Base-by-base conservation (phyloP, 495 filamentous ascomycete species). In the Penicillium lagena region DNA sequence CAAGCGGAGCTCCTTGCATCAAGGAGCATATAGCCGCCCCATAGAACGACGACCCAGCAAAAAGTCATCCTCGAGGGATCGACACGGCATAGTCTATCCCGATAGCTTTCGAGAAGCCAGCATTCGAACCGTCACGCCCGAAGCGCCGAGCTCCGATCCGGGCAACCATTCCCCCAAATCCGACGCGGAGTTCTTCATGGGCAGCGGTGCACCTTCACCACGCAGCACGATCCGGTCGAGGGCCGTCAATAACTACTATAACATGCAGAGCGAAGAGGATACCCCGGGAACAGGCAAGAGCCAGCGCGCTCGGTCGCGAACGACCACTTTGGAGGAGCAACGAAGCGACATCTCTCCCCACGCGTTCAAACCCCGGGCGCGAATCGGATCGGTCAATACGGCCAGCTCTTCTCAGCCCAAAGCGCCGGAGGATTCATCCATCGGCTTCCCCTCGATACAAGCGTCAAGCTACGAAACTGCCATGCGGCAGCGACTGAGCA, bases 401-500 rank as follows among this genome's bases (percentile, higher is more conserved):
- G 30, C 62, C 29, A 62, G 62, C 28, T 50, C 58, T 4, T 51
- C 72, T n/a, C 58, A 67, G 35, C 43, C 57, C 41, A 54, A 54
- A 53, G 4, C 40, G 47, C 22, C 45, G 0, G 58, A 61, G 40
- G 55, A 61, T 35, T 45, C 55, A 7, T 49, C 73, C 28, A 78
- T 78, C 37, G 73, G 75, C 6, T 78, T 66, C 49, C 75, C 73
- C 10, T 77, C 75, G 11, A 71, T 76, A 39, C 65, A 73, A 34
- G 67, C 72, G 17, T 66, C 71, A 17, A 65, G 60, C 37, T 64
- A 58, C 46, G 34, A 63, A 46, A 51, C 60, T 22, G 49, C 52
- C 37, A 52, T 55, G 49, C 74, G 62, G 49, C 77, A 62, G 36
- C 64, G 68, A 42, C 61, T 72, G 12, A 67, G 67, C 44, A 75